Evolutionary conservation across 75 land plant genomes (phyloP), one percentile per base, ranked within the genome.

Genomic region (Pinus albicaulis): DNA sequence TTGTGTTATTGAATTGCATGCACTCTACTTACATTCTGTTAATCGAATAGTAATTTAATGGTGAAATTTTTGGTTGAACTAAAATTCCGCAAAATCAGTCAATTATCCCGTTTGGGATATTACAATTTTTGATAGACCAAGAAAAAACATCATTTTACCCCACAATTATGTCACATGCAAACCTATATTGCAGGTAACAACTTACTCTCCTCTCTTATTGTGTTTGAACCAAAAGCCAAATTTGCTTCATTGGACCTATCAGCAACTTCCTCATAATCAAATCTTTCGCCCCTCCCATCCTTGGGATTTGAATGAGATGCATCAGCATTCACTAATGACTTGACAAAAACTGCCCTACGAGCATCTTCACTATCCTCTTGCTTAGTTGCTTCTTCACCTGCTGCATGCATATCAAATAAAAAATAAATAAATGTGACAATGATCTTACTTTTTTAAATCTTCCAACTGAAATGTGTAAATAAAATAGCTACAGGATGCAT

Each of bases 271-370:
- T 68, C 10, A 68, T 68, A 23, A 68, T 68, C 52, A 68, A 34
- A 44, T 44, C 41, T 52, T 68, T 68, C 71, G 24, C 36, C 23
- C 44, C 7, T 68, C 13, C 12, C 71, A 68, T 68, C 52, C n/a
- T 68, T 68, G 44, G 71, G n/a, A n/a, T 31, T 55, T 57, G 88
- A 65, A 55, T 23, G 31, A 36, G 79, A 73, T 68, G 48, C 25
- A 55, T 74, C 84, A 7, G 76, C 66, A 20, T 72, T 75, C 68
- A 86, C 70, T 41, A 92, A 76, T 24, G 82, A 74, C 60, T 92
- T 85, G 57, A 92, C 94, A 92, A 92, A 92, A 70, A 58, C 84
- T 55, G 83, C 82, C 80, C 89, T 83, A 61, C 92, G 75, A 55
- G 71, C 80, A 63, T 86, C 84, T 72, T 79, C 86, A 65, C n/a